These are phyloP conservation scores for Acanthamoeba castellanii DNA, from an alignment of 208 protist species.

Conservation along the genomic window DNA sequence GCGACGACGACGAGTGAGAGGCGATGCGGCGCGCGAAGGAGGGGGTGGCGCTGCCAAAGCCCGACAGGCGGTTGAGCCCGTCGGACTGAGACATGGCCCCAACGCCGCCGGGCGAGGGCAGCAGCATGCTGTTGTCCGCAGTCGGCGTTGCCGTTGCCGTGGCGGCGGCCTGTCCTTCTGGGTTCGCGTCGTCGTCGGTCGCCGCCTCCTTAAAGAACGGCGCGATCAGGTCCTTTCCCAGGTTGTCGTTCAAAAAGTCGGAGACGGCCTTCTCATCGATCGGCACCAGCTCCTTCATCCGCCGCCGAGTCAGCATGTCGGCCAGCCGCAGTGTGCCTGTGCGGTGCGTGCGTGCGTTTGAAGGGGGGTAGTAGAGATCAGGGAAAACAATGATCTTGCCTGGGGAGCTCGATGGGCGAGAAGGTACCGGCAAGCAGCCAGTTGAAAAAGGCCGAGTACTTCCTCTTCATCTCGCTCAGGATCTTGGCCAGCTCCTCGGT, in stretches of 20 bases:
- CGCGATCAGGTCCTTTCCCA: slow-evolving; percentile 15
- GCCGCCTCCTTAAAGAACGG: slow-evolving; percentile 39
- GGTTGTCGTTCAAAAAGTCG: slow-evolving; percentile 38
- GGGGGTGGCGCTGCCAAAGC: not conserved
- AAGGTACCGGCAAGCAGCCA: slow-evolving; percentile 59
- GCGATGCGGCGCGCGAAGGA: not conserved
- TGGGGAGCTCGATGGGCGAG: not conserved
- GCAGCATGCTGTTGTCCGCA: not conserved
- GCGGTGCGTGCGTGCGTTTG: not conserved
- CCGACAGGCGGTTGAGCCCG: not conserved
- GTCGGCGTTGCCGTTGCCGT: not conserved
- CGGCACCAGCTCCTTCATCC: slow-evolving; percentile 34
- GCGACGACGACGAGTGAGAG: not conserved
- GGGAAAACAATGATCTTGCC: not conserved
- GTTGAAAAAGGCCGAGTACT: slow-evolving; percentile 55
- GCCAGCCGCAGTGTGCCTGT: slow-evolving; percentile 8
- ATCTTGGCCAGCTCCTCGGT: slow-evolving; percentile 43
- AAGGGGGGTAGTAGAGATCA: not conserved
- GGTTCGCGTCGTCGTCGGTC: not conserved
- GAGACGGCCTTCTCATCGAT: slow-evolving; percentile 59
- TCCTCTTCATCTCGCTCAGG: not conserved
- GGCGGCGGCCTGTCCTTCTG: not conserved
- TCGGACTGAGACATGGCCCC: not conserved
- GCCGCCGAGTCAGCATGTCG: slow-evolving; percentile 35
- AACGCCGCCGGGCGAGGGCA: slow-evolving; percentile 25